These are phyloP conservation scores for Suillus lakei DNA, from an alignment of 768 basidiomycete species.

Conservation along the genomic window DNA sequence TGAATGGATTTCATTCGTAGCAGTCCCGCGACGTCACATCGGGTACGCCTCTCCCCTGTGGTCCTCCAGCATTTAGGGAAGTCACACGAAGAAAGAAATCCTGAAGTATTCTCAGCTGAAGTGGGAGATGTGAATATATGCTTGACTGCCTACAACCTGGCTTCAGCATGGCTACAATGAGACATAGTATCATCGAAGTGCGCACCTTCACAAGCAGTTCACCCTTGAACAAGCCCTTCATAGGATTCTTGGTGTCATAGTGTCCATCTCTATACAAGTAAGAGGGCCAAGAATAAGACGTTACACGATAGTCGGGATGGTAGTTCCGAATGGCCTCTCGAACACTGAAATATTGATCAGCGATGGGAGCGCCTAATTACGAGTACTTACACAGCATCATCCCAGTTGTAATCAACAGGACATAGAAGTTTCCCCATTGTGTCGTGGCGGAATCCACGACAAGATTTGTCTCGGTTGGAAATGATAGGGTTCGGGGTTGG, in stretches of 20 bases:
- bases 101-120: slow-evolving; percentile 5
- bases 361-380: neutral
- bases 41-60: slow-evolving; percentile 11
- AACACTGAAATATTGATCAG: neutral
- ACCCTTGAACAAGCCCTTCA: slow-evolving; percentile 21
- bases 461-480: neutral
- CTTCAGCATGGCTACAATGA: neutral
- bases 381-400: neutral
- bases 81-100: neutral
- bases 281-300: slow-evolving; percentile 20
- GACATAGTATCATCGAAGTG: neutral
- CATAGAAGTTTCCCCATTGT: neutral
- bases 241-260: slow-evolving; percentile 14
- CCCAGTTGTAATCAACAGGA: neutral
- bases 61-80: slow-evolving; percentile 6
- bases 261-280: slow-evolving; percentile 19
- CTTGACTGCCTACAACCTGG: slow-evolving; percentile 18
- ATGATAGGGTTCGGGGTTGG: slow-evolving; percentile 1
- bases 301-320: slow-evolving; percentile 19
- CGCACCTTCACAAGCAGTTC: slow-evolving; percentile 20
- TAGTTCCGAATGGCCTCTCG: slow-evolving; percentile 13
- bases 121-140: slow-evolving; percentile 25
- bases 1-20: slow-evolving; percentile 15
- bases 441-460: slow-evolving; percentile 5
- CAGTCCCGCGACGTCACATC: slow-evolving; percentile 8